Evolutionary conservation across 257 asterid genomes (phyloP), one percentile per base, ranked within the genome.

Genomic region (Primulina huaijiensis): DNA sequence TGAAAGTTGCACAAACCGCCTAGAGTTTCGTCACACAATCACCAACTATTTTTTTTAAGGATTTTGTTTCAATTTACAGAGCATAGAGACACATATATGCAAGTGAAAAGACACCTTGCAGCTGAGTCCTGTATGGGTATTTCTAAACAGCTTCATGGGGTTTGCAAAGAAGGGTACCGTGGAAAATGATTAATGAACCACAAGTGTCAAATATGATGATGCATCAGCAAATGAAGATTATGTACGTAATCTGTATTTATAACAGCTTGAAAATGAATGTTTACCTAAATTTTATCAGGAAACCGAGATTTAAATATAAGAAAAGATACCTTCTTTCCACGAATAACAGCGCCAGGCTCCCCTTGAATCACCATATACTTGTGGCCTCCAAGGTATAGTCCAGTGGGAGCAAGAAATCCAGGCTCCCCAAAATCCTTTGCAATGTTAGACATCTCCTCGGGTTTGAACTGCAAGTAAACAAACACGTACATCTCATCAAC

Each of bases 351-450:
- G 35, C 82, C 82, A 38, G 72, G 34, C 64, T 77, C 82, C 50
- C 78, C 82, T 16, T 50, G 56, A 50, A 50, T 50, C 56, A 50
- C 56, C 56, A 50, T 50, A 50, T 50, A 50, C 56, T 50, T 50
- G 62, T 68, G 72, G 7, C 76, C 79, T 61, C 71, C 60, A 34
- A 78, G 70, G 61, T 40, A 50, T 27, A 78, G 60, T 17, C 82
- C 82, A 38, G 71, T 78, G 4, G 82, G 82, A 61, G 82, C 82
- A 52, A 78, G 78, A 74, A 53, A 33, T 62, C 82, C 79, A 74
- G 82, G 82, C 69, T 78, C 82, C 30, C 74, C 82, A 57, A 78
- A 78, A 64, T 78, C 82, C 43, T 78, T 74, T 66, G 55, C 73
- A 61, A 74, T 74, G 34, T 60, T 62, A 6, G 69, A 2, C 17